These are phyloP conservation scores for Cutaneotrichosporon sp. DNA, from an alignment of 1,284 basidiomycete species.

Conservation along the genomic window DNA sequence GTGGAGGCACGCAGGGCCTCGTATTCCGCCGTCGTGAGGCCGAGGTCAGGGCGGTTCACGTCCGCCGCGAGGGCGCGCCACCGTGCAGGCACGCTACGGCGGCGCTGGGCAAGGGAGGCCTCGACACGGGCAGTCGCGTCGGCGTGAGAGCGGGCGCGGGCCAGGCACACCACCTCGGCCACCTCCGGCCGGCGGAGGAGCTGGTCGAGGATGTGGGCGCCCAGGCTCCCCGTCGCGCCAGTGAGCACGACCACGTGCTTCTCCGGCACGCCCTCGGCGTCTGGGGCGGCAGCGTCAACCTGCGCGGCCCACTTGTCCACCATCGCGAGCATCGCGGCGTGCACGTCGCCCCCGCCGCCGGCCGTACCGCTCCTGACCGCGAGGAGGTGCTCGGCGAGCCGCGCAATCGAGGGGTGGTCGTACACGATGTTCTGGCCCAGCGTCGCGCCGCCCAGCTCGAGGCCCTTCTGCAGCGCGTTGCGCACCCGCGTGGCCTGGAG, in stretches of 20 bases:
- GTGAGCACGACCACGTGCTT: constrained; percentile 55
- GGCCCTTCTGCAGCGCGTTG: constrained; percentile 58
- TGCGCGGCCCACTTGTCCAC: constrained; percentile 54
- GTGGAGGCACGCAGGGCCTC: constrained; percentile 55
- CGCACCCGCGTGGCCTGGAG: constrained; percentile 62
- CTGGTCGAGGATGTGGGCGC: constrained; percentile 61
- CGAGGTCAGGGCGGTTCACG: constrained; percentile 54
- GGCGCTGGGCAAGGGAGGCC: constrained; percentile 39
- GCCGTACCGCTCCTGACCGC: too few species aligned
- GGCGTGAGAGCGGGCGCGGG: constrained; percentile 44
- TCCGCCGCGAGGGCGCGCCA: constrained; percentile 58
- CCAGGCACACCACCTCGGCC: constrained; percentile 59
- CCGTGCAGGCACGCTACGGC: constrained; percentile 38
- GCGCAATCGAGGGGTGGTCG: constrained; percentile 48
- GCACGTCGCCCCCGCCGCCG: too few species aligned
- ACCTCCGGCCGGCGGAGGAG: constrained; percentile 48
- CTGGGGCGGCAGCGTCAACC: constrained; percentile 11
- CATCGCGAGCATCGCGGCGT: constrained; percentile 52
- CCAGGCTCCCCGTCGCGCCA: constrained; percentile 65
- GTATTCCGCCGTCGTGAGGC: constrained; percentile 54
- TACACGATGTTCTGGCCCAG: constrained; percentile 57
- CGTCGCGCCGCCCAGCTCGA: constrained; percentile 49
- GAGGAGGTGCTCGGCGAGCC: constrained; percentile 38
- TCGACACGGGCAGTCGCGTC: constrained; percentile 39
- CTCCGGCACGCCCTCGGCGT: background rate